Base-by-base conservation (phyloP, 768 basidiomycete species). In the Boletus subparvulus region DNA sequence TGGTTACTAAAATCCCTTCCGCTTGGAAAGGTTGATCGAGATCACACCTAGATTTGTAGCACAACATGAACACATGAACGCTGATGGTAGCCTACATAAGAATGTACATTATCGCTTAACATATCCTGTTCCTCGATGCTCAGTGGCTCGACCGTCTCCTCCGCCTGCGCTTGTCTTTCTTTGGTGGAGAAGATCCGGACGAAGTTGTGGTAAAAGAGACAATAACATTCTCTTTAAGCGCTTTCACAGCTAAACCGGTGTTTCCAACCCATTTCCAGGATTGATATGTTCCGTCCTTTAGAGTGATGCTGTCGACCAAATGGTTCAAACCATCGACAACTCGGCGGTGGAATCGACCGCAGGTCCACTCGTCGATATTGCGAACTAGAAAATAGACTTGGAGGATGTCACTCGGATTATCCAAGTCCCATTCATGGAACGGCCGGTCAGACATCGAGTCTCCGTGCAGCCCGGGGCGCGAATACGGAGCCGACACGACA, bases 1-100 rank as follows among this genome's bases (percentile, higher is more conserved):
- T 83, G 10, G 80, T 90, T 32, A 75, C 78, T 52, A 83, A 82
- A 67, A 85, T 94, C 37, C 90, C 91, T 41, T 89, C 90, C 3
- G 84, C 83, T 62, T 95, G 94, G 93, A 84, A 80, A 41, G 30
- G 28, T 42, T 35, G 33, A 47, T 24, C 16, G 7, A 47, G 32
- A 35, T 40, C 28, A 37, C 37, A 26, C 4, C 11, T 62, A 66
- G 24, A 69, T 63, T 50, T 42, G 47, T 54, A 67, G 21, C 41
- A 67, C 40, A 26, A 49, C 7, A 39, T 6, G 36, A 54, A 33
- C 24, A 49, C 7, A 39, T 4, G 36, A 54, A 33, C 24, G 17
- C n/a, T 37, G 19, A n/a, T 16, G 36, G 33, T 50, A 46, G 13
- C 17, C 35, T 55, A 43, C 53, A 41, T 21, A 16, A 19, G 28